These are phyloP conservation scores for Picea glauca DNA, from an alignment of 75 land plant species.

Conservation along the genomic window DNA sequence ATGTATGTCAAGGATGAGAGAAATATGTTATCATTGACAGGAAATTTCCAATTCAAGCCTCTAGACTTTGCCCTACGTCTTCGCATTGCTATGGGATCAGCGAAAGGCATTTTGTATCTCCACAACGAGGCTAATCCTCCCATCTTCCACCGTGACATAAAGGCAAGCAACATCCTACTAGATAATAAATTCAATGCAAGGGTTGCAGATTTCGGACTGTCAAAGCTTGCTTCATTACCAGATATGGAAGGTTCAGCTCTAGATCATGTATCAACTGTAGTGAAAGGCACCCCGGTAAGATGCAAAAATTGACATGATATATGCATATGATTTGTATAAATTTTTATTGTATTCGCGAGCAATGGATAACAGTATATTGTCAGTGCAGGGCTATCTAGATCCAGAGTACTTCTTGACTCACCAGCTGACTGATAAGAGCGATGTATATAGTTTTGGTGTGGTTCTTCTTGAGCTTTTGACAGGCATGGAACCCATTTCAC, in stretches of 20 bases:
- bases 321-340: not conserved
- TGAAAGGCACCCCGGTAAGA: constrained; percentile 93
- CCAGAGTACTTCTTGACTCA: constrained; percentile 89
- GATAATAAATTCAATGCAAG: constrained; percentile 43
- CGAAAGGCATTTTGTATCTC: constrained; percentile 59
- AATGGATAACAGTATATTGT: constrained; percentile 12
- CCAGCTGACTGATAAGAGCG: constrained; percentile 94
- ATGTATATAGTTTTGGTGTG: constrained; percentile 96
- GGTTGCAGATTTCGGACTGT: constrained; percentile 72
- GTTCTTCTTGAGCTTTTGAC: constrained; percentile 89
- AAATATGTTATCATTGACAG: constrained; percentile 25
- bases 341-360: not conserved
- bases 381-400: constrained; percentile 86
- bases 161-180: constrained; percentile 38
- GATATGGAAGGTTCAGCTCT: constrained; percentile 59
- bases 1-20: constrained; percentile 24
- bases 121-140: constrained; percentile 76
- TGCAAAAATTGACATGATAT: not conserved
- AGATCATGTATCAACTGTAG: constrained; percentile 68
- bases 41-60: constrained; percentile 17
- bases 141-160: constrained; percentile 65
- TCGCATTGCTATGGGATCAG: constrained; percentile 51
- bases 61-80: constrained; percentile 42
- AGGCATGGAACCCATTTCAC: constrained; percentile 78
- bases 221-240: constrained; percentile 66